Evolutionary conservation across 805 yeast genomes (phyloP).

Genomic region (Sungouiozyma ichnusensis): DNA sequence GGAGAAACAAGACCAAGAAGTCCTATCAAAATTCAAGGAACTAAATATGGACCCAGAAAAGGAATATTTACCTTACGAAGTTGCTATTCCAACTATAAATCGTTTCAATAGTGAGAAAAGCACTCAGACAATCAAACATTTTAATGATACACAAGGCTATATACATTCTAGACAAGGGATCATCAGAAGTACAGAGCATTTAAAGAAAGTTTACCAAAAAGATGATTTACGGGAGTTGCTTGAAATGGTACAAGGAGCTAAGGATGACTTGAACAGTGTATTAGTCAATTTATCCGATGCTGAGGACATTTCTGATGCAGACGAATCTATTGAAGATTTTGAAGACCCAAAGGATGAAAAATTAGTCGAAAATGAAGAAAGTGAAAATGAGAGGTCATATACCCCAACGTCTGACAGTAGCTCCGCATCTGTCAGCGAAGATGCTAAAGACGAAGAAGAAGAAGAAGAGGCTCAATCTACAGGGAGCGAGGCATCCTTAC

Average conservation of each 20-base stretch:
- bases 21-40: slow-evolving; percentile 19
- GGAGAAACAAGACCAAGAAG: slow-evolving; percentile 18
- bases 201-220: slow-evolving; percentile 18
- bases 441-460: background rate
- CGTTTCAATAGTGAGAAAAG: background rate
- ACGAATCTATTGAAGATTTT: slow-evolving; percentile 3
- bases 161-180: background rate
- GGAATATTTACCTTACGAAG: slow-evolving; percentile 21
- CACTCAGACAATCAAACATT: background rate
- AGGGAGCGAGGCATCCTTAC: background rate
- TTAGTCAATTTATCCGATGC: slow-evolving; percentile 9
- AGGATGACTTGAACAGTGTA: slow-evolving; percentile 19
- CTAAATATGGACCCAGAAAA: slow-evolving; percentile 18
- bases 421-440: background rate
- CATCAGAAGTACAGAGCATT: slow-evolving; percentile 6
- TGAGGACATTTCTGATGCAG: slow-evolving; percentile 4
- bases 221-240: slow-evolving; percentile 22
- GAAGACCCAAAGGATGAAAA: slow-evolving; percentile 2
- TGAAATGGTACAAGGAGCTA: slow-evolving; percentile 21
- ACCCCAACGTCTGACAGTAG: background rate
- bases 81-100: slow-evolving; percentile 17
- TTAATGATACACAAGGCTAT: background rate
- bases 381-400: background rate
- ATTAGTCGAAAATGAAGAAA: slow-evolving; percentile 6
- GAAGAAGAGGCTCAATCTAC: background rate